Evolutionary conservation across 2,329 filamentous ascomycete genomes (phyloP), one percentile per base, ranked within the genome.

Genomic region (Ceratocystis variospora): DNA sequence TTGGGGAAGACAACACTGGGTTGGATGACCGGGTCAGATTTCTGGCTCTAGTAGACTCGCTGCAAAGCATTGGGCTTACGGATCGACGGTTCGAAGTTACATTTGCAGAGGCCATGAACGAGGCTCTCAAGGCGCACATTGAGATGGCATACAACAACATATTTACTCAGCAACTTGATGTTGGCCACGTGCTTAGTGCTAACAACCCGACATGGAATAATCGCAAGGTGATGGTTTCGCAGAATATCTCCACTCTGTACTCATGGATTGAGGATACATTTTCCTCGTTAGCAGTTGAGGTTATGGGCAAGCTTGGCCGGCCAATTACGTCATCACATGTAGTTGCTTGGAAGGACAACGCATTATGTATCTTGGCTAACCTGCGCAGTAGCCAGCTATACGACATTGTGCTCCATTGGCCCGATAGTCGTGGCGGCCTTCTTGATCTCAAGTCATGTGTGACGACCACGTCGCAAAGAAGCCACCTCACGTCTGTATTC

Each of bases 321-420:
- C 15, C 61, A n/a, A 73, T 85, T 31, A 77, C 79, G 5, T 79
- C 80, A 74, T 74, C 76, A 17, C 81, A 89, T 68, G 78, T 88
- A 53, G 81, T 85, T 69, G 83, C 83, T 69, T 90, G 87, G 82
- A 87, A 87, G 72, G 83, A 87, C 50, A 85, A 87, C 71, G 87
- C 86, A 17, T 74, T 89, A 57, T 83, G 82, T 2, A 82, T 86
- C 57, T 79, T 93, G 17, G 88, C 88, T 1, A 80, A 83, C 19
- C 78, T 88, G 61, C 82, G 89, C 55, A 88, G 87, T 59, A 79
- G 81, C 6, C 85, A 90, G 71, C 78, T 94, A 8, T 93, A 91
- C 71, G 87, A 92, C 71, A 91, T 93, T 72, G 85, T 91, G 59
- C 80, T 88, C 67, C 79, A 82, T 66, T 94, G 89, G 89, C 87